These are phyloP conservation scores for Takashimella koratensis DNA, from an alignment of 1,284 basidiomycete genomes.

Conservation along the genomic window DNA sequence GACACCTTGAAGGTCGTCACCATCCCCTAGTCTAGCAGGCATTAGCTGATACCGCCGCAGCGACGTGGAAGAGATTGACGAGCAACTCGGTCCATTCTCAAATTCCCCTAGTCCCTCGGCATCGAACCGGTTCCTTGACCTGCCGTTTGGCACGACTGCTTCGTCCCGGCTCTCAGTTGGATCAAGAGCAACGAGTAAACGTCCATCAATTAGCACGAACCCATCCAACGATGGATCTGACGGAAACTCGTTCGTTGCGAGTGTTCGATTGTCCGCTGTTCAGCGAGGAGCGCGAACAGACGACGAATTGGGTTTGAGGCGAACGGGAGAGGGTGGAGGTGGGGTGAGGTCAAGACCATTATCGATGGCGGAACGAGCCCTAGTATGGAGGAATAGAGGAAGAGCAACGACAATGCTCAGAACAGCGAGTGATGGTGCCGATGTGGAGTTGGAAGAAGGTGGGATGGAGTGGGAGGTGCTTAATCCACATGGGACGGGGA, in stretches of 20 bases:
- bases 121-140: conserved; percentile 9
- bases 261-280: too few species aligned
- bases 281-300: not conserved
- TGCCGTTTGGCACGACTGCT: conserved; percentile 7
- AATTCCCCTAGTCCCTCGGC: conserved; percentile 22
- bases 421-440: conserved; percentile 39
- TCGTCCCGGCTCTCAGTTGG: conserved; percentile 14
- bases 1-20: not conserved
- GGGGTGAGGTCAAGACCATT: not conserved
- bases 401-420: conserved; percentile 26
- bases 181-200: conserved; percentile 13
- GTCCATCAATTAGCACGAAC: conserved; percentile 28
- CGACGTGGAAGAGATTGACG: conserved; percentile 29
- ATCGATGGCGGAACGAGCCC: conserved; percentile 18
- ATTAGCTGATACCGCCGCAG: conserved; percentile 7
- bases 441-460: conserved; percentile 29
- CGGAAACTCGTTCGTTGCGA: not conserved
- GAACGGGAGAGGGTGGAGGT: conserved; percentile 2
- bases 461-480: conserved; percentile 39
- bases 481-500: conserved; percentile 35
- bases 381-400: conserved; percentile 23
- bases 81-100: conserved; percentile 11
- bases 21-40: not conserved
- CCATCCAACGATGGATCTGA: conserved; percentile 18
- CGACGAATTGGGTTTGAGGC: not conserved